Evolutionary conservation across 1,284 basidiomycete species (phyloP), one percentile per base, ranked within the genome.

Genomic region (Leccinum pachyderme): DNA sequence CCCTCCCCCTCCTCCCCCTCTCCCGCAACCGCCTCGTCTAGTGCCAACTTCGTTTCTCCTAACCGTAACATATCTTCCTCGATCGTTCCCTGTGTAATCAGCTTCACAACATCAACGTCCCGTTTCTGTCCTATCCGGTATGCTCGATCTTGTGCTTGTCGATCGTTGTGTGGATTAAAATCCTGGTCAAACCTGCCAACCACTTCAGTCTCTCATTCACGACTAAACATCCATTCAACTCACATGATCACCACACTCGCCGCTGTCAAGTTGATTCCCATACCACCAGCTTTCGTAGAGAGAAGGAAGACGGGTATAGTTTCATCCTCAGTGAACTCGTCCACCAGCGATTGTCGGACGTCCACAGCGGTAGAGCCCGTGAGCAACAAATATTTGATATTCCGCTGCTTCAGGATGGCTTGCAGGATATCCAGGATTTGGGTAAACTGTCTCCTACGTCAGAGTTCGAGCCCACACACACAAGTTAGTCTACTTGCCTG

Each of bases 61-160:
- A 97, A 82, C n/a, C 81, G 81, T 28, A 94, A 74, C 83, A 98
- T 98, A 70, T 97, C 93, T 72, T 98, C 95, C 74, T 98, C 96
- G 59, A 99, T 98, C 1, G 93, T 95, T 12, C 87, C 92, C 57
- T 84, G 86, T 2, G 92, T 89, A 63, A 98, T 92, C n/a, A 99
- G 79, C 70, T 95, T 97, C 68, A 98, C 85, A 4, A 99, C 89
- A 43, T 93, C 90, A 4, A 97, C 94, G 54, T 95, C 86, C 51
- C 86, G 84, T 67, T 90, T 93, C 72, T 97, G 95, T 15, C 94
- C 96, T 63, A 99, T 98, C n/a, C 97, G 89, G 71, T 98, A 99
- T 28, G 95, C 95, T 35, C 97, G 87, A 71, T 99, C 97, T 54
- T 96, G 94, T 0, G 97, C 97, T 75, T 99, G 96, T 59, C 90